Base-by-base conservation (phyloP, 129 eudicot species). In the Helichrysum umbraculigerum region DNA sequence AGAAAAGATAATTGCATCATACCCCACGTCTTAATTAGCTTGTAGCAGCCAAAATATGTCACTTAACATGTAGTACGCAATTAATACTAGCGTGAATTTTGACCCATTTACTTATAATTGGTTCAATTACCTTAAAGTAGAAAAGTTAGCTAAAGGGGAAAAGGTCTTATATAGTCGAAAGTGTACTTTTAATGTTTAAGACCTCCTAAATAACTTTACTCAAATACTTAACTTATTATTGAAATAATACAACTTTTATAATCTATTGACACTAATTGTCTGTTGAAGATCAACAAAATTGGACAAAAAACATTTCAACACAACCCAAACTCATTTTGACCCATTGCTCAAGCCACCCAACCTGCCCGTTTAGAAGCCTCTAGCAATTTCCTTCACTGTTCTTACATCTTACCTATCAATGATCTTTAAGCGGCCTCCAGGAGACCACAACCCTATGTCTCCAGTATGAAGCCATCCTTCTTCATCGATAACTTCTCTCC, bases 401-500 rank as follows among this genome's bases (percentile, higher is more conserved):
- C 19, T 51, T 34, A 72, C 32, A 51, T 68, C 79, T 61, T 76
- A 90, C 96, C 96, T 83, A 76, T 93, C 96, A 74, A 93, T 93
- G 4, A 93, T 93, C 86, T 88, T 93, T 79, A 93, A 86, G 62
- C 96, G 92, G 51, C 98, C 98, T 73, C 90, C 89, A 61, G 92
- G 86, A 56, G 73, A 75, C 98, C 98, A 93, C 77, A 83, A 33
- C 61, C 98, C 98, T 71, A 93, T 93, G 82, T 90, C 96, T 72
- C 98, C 98, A 0, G 94, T 90, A 76, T 90, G 98, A 86, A 93
- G 93, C 98, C 98, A 93, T 79, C 96, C 96, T 69, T 93, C 96
- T 42, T 85, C 92, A 76, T 93, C 96, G 9, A 90, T 68, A 7
- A 85, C 90, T 90, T 93, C 98, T 82, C 87, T 83, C 88, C 98